A percentile compares a stretch with the other conserved stretches of the same genome.
Conservation (phyloP, 768 basidiomycete genomes). For the Crassisporium funariophilum region DNA sequence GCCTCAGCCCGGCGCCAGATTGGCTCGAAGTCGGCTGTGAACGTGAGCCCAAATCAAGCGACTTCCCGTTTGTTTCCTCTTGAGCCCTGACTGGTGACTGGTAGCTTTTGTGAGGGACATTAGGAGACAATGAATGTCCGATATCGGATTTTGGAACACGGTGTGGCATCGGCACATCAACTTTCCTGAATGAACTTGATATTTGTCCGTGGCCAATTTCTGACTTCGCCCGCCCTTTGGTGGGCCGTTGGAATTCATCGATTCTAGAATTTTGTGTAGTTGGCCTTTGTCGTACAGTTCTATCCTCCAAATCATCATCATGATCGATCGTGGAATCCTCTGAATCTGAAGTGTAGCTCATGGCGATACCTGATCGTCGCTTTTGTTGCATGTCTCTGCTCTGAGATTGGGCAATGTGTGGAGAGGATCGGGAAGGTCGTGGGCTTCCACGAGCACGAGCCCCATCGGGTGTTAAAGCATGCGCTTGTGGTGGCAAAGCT, state of each 20-base stretch:
- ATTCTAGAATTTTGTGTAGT: conserved; percentile 13
- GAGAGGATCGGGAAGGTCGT: conserved; percentile 24
- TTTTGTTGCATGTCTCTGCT: conserved; percentile 13
- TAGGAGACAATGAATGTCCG: conserved; percentile 27
- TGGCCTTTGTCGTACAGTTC: conserved; percentile 13
- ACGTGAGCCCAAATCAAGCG: conserved; percentile 22
- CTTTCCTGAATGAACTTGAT: conserved; percentile 13
- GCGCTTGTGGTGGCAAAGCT: conserved; percentile 17
- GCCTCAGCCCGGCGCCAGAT: conserved; percentile 30
- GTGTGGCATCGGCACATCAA: conserved; percentile 19
- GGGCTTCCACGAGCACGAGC: conserved; percentile 24
- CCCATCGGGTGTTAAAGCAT: conserved; percentile 20
- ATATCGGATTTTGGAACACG: conserved; percentile 30
- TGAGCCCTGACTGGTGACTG: conserved; percentile 9
- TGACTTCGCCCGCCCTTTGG: conserved; percentile 36
- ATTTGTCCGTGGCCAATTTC: conserved; percentile 39
- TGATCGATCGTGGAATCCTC: conserved; percentile 27
- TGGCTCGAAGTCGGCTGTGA: conserved; percentile 39
- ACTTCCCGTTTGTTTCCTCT: conserved; percentile 6
- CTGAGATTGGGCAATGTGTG: conserved; percentile 13
- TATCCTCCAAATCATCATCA: conserved; percentile 28
- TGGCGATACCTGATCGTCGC: conserved; percentile 24
- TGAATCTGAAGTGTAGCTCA: conserved; percentile 31
- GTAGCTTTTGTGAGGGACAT: too few relatives aligned
- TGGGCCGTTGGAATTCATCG: conserved; percentile 14